These are phyloP conservation scores for Penicillium sp. DNA, from an alignment of 2,329 filamentous ascomycete species.

Conservation along the genomic window DNA sequence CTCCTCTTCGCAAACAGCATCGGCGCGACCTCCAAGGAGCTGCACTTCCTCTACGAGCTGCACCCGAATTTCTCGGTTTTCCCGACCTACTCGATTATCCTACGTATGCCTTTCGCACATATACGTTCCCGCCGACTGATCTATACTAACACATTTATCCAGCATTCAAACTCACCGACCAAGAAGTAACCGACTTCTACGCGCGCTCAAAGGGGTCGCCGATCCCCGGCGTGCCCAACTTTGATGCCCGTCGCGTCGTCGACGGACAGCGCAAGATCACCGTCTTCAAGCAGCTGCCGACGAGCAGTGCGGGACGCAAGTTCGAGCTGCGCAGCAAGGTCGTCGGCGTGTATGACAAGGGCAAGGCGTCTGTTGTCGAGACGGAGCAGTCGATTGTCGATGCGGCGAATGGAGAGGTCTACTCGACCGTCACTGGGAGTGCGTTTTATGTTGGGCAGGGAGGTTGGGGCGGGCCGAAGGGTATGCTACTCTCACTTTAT, in stretches of 20 bases:
- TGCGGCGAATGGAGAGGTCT: slow-evolving; percentile 69
- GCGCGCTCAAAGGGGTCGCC: slow-evolving; percentile 62
- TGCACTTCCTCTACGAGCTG: slow-evolving; percentile 94
- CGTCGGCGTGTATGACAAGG: slow-evolving; percentile 88
- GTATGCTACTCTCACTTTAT: slow-evolving; percentile 42
- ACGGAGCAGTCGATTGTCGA: slow-evolving; percentile 79
- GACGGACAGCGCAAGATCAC: slow-evolving; percentile 83
- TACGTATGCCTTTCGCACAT: slow-evolving; percentile 46
- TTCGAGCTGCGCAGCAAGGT: slow-evolving; percentile 81
- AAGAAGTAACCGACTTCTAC: slow-evolving; percentile 86
- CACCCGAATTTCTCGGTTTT: slow-evolving; percentile 87
- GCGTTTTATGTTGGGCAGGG: slow-evolving; percentile 81
- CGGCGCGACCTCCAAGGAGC: slow-evolving; percentile 81
- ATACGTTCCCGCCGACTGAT: too few relatives aligned
- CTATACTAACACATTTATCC: slow-evolving; percentile 41
- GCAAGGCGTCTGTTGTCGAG: slow-evolving; percentile 80
- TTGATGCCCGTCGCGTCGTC: slow-evolving; percentile 75
- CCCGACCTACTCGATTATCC: slow-evolving; percentile 83
- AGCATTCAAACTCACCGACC: slow-evolving; percentile 77
- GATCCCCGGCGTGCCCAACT: slow-evolving; percentile 77
- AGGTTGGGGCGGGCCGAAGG: slow-evolving; percentile 89
- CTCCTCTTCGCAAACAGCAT: slow-evolving; percentile 91
- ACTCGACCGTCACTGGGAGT: slow-evolving; percentile 70
- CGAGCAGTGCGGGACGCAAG: slow-evolving; percentile 69
- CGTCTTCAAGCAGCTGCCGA: slow-evolving; percentile 76